Conservation (phyloP, 441 rosid species). For the Hypseocharis bilobata region DNA sequence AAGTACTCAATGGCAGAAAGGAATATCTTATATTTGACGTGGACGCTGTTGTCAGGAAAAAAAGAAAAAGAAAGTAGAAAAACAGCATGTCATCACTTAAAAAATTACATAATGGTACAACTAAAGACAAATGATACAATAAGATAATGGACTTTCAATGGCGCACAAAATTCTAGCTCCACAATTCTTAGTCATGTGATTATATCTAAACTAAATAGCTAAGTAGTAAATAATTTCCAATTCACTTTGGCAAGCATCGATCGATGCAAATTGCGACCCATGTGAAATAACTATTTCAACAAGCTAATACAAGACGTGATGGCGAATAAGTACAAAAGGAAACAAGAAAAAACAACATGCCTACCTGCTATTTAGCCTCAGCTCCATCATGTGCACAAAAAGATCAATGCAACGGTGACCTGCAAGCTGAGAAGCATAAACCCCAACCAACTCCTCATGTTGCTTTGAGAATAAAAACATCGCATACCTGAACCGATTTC, state of each 20-base stretch:
- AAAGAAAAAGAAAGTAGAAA: constrained; percentile 16
- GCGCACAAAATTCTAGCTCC: background rate
- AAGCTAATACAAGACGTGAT: background rate
- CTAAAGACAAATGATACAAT: background rate
- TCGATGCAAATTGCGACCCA: background rate
- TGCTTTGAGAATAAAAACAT: constrained; percentile 93
- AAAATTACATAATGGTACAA: background rate
- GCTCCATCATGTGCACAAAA: constrained; percentile 98
- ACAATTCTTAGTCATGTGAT: background rate
- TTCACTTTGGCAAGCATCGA: constrained; percentile 9
- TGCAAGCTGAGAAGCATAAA: constrained; percentile 96
- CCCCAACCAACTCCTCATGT: constrained; percentile 87
- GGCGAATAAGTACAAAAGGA: too few relatives aligned
- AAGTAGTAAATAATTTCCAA: background rate
- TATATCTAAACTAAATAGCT: constrained; percentile 8
- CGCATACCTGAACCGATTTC: constrained; percentile 61
- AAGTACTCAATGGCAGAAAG: constrained; percentile 85
- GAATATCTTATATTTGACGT: constrained; percentile 84
- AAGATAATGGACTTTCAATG: background rate
- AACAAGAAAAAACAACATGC: too few relatives aligned
- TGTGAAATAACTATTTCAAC: background rate
- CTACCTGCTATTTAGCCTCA: constrained; percentile 84
- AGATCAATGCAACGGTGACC: constrained; percentile 85
- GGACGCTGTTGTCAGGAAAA: constrained; percentile 39
- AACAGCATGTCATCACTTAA: background rate